These are phyloP conservation scores for Ogataea populi-albae DNA, from an alignment of 805 yeast genomes.

Conservation along the genomic window DNA sequence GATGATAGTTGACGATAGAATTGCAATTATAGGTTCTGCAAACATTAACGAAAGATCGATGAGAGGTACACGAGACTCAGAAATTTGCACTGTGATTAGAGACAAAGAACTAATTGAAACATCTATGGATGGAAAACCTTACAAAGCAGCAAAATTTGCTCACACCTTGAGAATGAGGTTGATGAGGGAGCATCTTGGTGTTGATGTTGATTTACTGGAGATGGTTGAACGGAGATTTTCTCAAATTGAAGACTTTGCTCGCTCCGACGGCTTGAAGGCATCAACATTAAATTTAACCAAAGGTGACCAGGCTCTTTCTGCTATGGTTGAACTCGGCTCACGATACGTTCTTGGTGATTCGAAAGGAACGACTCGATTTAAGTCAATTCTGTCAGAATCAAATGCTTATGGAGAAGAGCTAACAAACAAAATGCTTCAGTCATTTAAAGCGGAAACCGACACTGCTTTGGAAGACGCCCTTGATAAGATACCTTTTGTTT, in stretches of 20 bases:
- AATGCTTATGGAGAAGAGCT: slow-evolving; percentile 17
- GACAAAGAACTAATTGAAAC: slow-evolving; percentile 73
- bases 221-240: slow-evolving; percentile 70
- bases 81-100: slow-evolving; percentile 83
- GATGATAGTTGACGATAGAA: slow-evolving; percentile 88
- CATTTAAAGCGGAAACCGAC: slow-evolving; percentile 22
- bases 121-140: slow-evolving; percentile 78
- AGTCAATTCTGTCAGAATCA: slow-evolving; percentile 6
- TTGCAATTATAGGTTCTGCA: slow-evolving; percentile 95
- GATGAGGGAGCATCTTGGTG: slow-evolving; percentile 96
- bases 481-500: slow-evolving; percentile 27
- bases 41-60: slow-evolving; percentile 95
- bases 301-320: slow-evolving; percentile 45
- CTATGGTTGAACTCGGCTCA: slow-evolving; percentile 73
- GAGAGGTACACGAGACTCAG: slow-evolving; percentile 93
- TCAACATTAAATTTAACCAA: slow-evolving; percentile 34
- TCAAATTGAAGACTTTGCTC: slow-evolving; percentile 45
- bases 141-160: slow-evolving; percentile 81
- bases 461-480: slow-evolving; percentile 23
- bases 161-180: slow-evolving; percentile 84
- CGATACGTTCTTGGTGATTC: slow-evolving; percentile 56
- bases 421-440: slow-evolving; percentile 19
- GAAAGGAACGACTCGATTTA: slow-evolving; percentile 30
- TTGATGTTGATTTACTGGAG: slow-evolving; percentile 84
- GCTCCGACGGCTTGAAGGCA: slow-evolving; percentile 41